A percentile compares a stretch with the other conserved stretches of the same genome.
These are phyloP conservation scores for Sechiopsis laciniata DNA, from an alignment of 306 rosid genomes.

Conservation along the genomic window DNA sequence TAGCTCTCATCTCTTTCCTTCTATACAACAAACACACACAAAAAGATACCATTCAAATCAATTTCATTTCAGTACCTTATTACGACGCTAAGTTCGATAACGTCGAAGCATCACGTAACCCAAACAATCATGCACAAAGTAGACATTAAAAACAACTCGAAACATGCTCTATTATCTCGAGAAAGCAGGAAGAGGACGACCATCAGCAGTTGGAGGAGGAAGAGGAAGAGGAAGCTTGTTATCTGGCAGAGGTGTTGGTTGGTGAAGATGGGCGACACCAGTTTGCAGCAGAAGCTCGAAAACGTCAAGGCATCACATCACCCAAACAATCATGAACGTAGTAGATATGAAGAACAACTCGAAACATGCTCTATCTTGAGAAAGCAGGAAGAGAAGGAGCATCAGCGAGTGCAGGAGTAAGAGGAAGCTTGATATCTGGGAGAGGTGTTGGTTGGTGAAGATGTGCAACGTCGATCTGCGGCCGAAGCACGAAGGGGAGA, in stretches of 20 bases:
- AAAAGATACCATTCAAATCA: neutral
- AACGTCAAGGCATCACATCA: neutral
- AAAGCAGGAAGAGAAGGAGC: neutral
- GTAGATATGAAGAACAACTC: neutral
- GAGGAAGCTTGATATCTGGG: neutral
- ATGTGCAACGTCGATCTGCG: neutral
- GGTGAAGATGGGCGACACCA: neutral
- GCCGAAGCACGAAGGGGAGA: slow-evolving; percentile 23
- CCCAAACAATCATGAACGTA: neutral
- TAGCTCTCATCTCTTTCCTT: neutral
- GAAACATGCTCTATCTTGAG: neutral
- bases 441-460: neutral
- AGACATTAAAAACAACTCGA: neutral
- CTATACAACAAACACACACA: neutral
- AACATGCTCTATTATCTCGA: slow-evolving; percentile 1
- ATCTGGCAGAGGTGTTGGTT: neutral
- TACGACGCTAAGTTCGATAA: neutral
- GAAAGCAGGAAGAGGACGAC: neutral
- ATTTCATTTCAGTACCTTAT: slow-evolving; percentile 5
- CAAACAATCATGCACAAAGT: neutral
- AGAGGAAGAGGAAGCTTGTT: neutral
- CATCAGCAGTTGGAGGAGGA: neutral
- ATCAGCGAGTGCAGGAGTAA: neutral
- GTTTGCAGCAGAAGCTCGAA: neutral
- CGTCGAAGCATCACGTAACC: neutral